Base-by-base conservation (phyloP, 2,329 filamentous ascomycete species). In the Cercospora beticola region DNA sequence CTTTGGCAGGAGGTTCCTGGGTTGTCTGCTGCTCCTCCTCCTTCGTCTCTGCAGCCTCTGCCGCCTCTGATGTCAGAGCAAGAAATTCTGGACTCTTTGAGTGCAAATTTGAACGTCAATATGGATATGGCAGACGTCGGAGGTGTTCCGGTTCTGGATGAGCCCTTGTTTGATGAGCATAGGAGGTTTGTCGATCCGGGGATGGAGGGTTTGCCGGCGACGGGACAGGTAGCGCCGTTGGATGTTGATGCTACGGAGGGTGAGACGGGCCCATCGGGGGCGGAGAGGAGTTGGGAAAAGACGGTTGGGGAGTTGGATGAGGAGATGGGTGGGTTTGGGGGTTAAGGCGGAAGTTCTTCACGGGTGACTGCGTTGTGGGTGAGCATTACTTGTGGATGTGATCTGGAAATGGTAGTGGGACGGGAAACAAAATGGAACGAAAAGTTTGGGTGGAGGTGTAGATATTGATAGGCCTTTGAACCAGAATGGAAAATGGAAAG, bases 241-340 rank as follows among this genome's bases (percentile, higher is more conserved):
- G 12, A 62, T 26, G 30, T 40, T 30, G 7, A 3, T 40, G 33
- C 9, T 7, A n/a, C 10, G 12, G 26, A 57, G 26, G 26, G n/a
- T 9, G 5, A 57, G 54, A 31, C 8, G 23, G 54, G 26, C 0
- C 5, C 14, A n/a, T 16, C 9, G 23, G 21, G 14, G 8, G 23
- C 3, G 30, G 56, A 36, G 56, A 59, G 28, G n/a, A 21, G 14
- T 21, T 54, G 49, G 49, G 49, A 54, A 7, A n/a, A 54, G 49
- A 54, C 21, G 49, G 30, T 36, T n/a, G 56, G n/a, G 30, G 56
- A 36, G n/a, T 0, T 59, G 0, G 56, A 59, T 6, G 56, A 36
- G 56, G 30, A 28, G n/a, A 33, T 59, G 56, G 56, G 49, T 56
- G 49, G 56, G n/a, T 33, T 59, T 59, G 56, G 28, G n/a, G 56